Percentiles rank a stretch among this genome's conserved stretches.
Evolutionary conservation across 768 basidiomycete species (phyloP).

Genomic region (Trametes villosa): DNA sequence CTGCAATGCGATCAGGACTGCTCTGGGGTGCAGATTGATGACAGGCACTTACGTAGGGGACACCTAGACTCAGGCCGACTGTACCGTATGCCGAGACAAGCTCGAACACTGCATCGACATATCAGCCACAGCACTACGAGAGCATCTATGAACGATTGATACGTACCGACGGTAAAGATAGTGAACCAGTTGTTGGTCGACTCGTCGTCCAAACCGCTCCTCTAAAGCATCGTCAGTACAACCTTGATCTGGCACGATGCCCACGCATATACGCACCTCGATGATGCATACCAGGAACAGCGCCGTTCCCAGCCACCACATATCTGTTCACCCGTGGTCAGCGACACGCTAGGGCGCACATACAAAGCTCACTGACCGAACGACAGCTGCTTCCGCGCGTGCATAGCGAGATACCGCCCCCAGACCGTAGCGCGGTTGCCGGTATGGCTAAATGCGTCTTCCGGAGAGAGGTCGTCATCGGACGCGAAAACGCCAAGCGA

Average conservation of each 20-base stretch:
- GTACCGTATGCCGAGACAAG: constrained; percentile 87
- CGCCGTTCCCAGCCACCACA: constrained; percentile 93
- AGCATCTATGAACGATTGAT: not conserved
- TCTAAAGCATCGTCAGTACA: constrained; percentile 41
- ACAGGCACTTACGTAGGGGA: constrained; percentile 63
- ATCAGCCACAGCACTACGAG: not conserved
- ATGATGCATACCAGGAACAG: constrained; percentile 92
- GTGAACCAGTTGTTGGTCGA: constrained; percentile 73
- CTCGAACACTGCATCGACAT: constrained; percentile 70
- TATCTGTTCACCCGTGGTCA: constrained; percentile 55
- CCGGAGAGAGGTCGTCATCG: constrained; percentile 36
- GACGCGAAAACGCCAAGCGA: constrained; percentile 81
- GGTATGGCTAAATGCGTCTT: constrained; percentile 47
- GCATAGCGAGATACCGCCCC: constrained; percentile 79
- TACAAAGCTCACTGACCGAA: constrained; percentile 60
- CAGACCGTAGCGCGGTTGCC: constrained; percentile 65
- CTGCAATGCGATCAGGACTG: constrained; percentile 52
- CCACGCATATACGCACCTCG: constrained; percentile 58
- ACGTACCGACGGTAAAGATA: constrained; percentile 77
- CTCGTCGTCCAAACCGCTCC: constrained; percentile 57
- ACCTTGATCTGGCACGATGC: not conserved
- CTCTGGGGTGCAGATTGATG: no score
- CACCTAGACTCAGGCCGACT: constrained; percentile 88
- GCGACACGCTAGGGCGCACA: not conserved
- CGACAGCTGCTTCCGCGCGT: constrained; percentile 86